These are phyloP conservation scores for Penicillium hordei DNA, from an alignment of 2,329 filamentous ascomycete species.

Conservation along the genomic window DNA sequence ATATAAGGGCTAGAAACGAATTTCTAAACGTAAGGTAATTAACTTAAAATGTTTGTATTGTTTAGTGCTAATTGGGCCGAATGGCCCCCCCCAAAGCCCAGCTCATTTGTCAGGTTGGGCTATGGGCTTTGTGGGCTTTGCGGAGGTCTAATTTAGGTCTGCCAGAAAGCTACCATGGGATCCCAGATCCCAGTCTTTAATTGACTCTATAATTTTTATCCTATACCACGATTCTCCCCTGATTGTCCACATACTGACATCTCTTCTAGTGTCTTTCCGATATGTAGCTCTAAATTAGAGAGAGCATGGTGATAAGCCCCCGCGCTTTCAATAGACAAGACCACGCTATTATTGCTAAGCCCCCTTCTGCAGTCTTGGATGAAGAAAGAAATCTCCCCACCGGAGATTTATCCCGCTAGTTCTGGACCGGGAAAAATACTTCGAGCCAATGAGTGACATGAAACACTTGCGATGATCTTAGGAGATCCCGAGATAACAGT, in stretches of 20 bases:
- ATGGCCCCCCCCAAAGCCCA: no score
- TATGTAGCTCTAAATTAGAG: neutral
- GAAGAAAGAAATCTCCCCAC: neutral
- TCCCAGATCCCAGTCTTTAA: neutral
- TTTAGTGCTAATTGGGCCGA: no score
- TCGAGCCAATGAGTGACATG: neutral
- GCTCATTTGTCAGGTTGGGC: no score
- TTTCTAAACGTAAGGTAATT: no score
- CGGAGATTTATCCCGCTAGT: neutral
- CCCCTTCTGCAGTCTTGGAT: neutral
- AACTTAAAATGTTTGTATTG: no score
- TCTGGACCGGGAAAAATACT: neutral
- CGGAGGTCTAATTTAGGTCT: no score
- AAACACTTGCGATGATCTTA: neutral
- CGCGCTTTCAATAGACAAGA: neutral
- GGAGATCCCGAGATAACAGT: neutral
- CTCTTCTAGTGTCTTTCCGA: neutral
- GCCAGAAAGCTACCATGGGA: no score
- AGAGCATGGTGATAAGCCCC: neutral
- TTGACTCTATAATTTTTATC: neutral
- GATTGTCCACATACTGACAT: no score
- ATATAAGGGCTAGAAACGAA: no score
- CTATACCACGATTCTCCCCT: neutral
- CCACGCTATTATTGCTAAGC: neutral
- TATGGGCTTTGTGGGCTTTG: no score